A percentile compares a stretch with the other conserved stretches of the same genome.
Evolutionary conservation across 108 stramenopile species (phyloP).

Genomic region (Stephanodiscus triporus): DNA sequence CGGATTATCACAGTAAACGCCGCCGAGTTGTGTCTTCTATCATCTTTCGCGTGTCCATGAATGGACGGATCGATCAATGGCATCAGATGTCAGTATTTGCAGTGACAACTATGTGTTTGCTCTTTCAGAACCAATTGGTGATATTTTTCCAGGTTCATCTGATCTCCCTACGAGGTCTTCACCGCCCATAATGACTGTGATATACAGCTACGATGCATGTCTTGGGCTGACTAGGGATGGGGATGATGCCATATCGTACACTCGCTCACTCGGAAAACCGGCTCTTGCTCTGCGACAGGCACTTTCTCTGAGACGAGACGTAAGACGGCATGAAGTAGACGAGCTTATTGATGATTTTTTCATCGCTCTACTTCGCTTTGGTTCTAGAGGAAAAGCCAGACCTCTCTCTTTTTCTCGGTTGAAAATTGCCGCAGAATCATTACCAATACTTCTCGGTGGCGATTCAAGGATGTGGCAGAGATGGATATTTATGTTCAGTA

Average conservation of each 20-base stretch:
- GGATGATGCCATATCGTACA: conserved; percentile 76
- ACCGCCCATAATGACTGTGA: conserved; percentile 67
- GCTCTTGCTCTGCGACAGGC: conserved; percentile 69
- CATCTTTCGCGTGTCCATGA: conserved; percentile 64
- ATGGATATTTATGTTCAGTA: conserved; percentile 70
- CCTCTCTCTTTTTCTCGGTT: conserved; percentile 68
- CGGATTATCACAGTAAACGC: conserved; percentile 42
- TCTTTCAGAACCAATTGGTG: conserved; percentile 31
- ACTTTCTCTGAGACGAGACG: conserved; percentile 53
- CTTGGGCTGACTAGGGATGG: conserved; percentile 60
- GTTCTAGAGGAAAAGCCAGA: conserved; percentile 6
- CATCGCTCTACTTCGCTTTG: conserved; percentile 54
- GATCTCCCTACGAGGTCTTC: conserved; percentile 19
- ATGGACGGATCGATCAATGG: conserved; percentile 60
- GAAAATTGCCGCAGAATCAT: conserved; percentile 67
- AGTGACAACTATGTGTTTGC: conserved; percentile 84
- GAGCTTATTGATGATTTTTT: conserved; percentile 68
- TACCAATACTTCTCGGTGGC: conserved; percentile 77
- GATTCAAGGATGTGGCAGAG: conserved; percentile 63
- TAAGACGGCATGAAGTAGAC: conserved; percentile 61
- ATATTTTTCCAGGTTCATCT: conserved; percentile 11
- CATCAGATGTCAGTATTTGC: conserved; percentile 55
- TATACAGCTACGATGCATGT: conserved; percentile 54
- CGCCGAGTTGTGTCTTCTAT: conserved; percentile 53
- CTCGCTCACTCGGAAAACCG: conserved; percentile 52